Conservation (phyloP, 176 grass and related monocot species). For the Poa annua region DNA sequence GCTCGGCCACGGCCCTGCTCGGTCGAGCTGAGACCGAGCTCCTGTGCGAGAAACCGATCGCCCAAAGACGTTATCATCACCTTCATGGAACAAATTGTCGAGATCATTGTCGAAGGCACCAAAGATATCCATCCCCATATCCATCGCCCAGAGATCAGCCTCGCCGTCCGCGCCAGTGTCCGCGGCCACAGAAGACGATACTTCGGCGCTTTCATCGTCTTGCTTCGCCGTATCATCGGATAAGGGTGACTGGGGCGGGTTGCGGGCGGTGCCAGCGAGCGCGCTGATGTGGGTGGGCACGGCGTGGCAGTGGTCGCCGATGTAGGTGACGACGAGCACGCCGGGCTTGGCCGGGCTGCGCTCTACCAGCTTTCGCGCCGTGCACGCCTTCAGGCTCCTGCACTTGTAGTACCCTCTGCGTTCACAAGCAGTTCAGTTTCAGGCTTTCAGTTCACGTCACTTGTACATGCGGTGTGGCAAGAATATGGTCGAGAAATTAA, state of each 20-base stretch:
- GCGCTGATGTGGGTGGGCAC: slow-evolving; percentile 66
- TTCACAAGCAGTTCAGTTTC: background rate
- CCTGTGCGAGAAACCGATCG: slow-evolving; percentile 34
- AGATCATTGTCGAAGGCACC: slow-evolving; percentile 29
- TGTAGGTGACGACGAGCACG: slow-evolving; percentile 83
- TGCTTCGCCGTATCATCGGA: slow-evolving; percentile 22
- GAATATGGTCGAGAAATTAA: background rate
- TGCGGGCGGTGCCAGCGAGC: slow-evolving; percentile 62
- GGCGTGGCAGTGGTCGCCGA: slow-evolving; percentile 85
- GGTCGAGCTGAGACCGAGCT: too few species aligned
- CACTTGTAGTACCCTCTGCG: slow-evolving; percentile 91
- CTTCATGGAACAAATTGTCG: background rate
- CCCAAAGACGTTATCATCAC: background rate
- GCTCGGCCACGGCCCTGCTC: too few species aligned
- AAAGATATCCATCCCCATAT: slow-evolving; percentile 27
- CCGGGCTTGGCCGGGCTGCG: slow-evolving; percentile 66
- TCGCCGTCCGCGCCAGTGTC: slow-evolving; percentile 29
- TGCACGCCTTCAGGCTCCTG: slow-evolving; percentile 83
- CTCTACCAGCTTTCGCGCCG: slow-evolving; percentile 88
- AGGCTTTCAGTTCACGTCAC: too few species aligned
- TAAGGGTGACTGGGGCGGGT: background rate
- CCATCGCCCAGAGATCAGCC: slow-evolving; percentile 44
- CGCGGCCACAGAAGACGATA: slow-evolving; percentile 11
- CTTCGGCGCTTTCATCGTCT: slow-evolving; percentile 42
- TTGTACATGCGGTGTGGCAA: too few species aligned